phyloP scores from a whole-genome alignment of 768 basidiomycete species.

The Boletus rex-veris region DNA sequence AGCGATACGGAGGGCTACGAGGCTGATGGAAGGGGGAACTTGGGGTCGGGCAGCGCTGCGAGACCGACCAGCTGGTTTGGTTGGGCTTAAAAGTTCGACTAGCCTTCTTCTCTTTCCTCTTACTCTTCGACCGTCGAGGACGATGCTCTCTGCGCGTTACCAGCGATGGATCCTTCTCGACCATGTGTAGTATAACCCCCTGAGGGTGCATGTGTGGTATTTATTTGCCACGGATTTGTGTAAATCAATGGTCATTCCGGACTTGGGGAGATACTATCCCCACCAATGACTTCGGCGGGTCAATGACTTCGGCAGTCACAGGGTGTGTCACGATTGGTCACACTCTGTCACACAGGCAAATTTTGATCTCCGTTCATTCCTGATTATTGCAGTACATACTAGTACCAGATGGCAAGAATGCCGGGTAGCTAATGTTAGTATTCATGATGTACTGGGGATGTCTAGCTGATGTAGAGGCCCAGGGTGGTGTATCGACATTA shows the following conservation, averaged over 20 bases:
- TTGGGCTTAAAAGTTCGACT: constrained; percentile 31
- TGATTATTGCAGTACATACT: no score
- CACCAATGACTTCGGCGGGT: no score
- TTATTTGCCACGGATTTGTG: constrained; percentile 1
- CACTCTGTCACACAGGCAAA: no score
- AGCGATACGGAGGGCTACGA: constrained; percentile 69
- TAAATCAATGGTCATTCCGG: not conserved
- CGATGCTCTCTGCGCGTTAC: not conserved
- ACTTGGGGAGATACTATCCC: no score
- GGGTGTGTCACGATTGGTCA: no score
- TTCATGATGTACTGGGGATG: no score
- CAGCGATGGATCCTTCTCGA: not conserved
- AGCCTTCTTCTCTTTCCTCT: not conserved
- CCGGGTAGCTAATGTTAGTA: no score
- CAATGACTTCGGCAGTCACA: no score
- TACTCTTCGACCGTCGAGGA: not conserved
- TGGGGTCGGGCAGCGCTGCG: constrained; percentile 17
- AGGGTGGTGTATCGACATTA: no score
- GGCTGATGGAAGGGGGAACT: constrained; percentile 20
- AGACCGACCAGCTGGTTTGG: constrained; percentile 35
- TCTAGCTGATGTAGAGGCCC: no score
- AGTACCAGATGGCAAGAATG: no score
- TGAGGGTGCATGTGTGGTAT: not conserved
- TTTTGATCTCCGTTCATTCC: no score
- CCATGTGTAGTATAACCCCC: constrained; percentile 3